Evolutionary conservation across 176 grass and related monocot genomes (phyloP).

Genomic region (Canna indica): DNA sequence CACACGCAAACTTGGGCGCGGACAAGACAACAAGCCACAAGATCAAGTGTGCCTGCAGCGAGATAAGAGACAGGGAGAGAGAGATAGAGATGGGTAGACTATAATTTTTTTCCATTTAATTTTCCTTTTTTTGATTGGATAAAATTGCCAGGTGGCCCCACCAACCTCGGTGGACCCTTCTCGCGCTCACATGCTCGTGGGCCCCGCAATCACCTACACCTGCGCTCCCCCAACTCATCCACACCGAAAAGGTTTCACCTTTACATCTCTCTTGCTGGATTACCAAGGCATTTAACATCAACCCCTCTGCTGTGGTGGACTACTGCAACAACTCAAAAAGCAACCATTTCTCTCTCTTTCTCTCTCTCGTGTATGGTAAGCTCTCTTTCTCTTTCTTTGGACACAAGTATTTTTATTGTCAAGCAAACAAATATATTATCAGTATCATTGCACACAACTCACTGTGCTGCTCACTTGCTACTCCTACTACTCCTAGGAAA

Average conservation of each 20-base stretch:
- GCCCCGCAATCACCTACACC: background rate
- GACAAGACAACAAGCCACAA: too few relatives aligned
- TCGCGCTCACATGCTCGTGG: background rate
- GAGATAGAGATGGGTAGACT: too few relatives aligned
- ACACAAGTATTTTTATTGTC: background rate
- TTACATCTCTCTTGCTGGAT: background rate
- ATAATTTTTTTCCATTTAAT: too few relatives aligned
- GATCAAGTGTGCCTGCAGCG: too few relatives aligned
- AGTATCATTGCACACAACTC: background rate
- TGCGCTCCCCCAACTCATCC: background rate
- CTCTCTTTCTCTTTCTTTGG: background rate
- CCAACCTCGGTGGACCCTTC: too few relatives aligned
- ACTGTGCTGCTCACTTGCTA: background rate
- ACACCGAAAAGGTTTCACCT: background rate
- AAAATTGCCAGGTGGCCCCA: background rate
- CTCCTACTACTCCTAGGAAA: background rate
- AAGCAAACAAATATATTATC: slow-evolving; percentile 1
- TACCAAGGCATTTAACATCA: background rate
- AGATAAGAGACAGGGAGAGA: too few relatives aligned
- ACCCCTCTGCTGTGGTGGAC: background rate
- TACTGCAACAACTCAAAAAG: background rate
- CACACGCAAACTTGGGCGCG: too few relatives aligned
- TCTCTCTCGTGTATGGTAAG: background rate
- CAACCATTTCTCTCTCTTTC: background rate
- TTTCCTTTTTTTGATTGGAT: background rate